Evolutionary conservation across 2,329 filamentous ascomycete genomes (phyloP), one percentile per base, ranked within the genome.

Genomic region (Sordariomycetes sp.): DNA sequence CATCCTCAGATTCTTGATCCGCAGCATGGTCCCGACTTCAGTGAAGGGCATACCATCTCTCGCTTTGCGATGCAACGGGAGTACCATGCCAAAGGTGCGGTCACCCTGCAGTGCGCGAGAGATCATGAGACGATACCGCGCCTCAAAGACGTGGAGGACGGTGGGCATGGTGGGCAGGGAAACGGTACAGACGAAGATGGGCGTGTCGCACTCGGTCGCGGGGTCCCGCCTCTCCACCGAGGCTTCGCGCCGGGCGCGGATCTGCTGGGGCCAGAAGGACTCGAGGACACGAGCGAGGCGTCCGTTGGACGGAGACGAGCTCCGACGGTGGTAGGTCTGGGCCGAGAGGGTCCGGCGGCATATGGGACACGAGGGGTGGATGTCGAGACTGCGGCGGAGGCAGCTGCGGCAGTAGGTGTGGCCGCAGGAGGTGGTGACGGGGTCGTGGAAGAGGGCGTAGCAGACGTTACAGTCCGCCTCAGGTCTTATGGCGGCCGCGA

Each of bases 391-490:
- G 52, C 87, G 82, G 58, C 84, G 81, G 24, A 96, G 75, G 67
- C 91, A 96, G 59, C 80, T 79, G 22, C 87, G 84, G 68, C 91
- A 96, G 64, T 94, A 92, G 0, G 90, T 96, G 68, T 96, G 91
- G 1, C 91, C 91, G 64, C 91, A 96, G 1, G 81, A 77, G 0
- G 89, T 95, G 0, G 90, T 96, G 55, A 91, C 74, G 0, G 91
- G 90, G 60, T 95, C 87, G 60, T 90, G 74, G 67, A 92, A 87
- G 24, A 95, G 70, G 48, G 84, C 81, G 68, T 92, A 95, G 70
- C 91, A 96, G 59, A 96, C 84, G 64, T 94, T 89, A 62, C 91
- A 96, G 65, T 96, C 90, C 65, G 95, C 74, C 66, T 95, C 90
- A 17, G 76, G 74, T 60, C 84, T 56, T 28, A 56, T 56, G 32